Percentiles rank a stretch among this genome's conserved stretches.
phyloP scores from a whole-genome alignment of 2,329 filamentous ascomycete genomes.

The Colletotrichum sidae region DNA sequence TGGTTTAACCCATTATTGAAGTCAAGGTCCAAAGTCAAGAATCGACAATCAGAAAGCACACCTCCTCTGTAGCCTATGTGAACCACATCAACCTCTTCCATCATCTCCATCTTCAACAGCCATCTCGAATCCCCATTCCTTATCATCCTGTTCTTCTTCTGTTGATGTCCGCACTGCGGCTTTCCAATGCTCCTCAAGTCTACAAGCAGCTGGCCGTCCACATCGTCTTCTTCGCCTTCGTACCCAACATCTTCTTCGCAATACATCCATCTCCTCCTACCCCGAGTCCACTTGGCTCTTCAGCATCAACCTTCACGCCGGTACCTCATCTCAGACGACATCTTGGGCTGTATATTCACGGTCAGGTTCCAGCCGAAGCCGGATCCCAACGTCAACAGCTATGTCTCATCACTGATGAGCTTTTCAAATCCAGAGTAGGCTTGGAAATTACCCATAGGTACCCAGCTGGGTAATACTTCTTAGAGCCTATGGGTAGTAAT shows the following conservation, averaged over 20 bases:
- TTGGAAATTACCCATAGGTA: no score
- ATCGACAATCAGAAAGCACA: constrained; percentile 12
- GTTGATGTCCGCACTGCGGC: not conserved
- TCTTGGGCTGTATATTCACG: constrained; percentile 10
- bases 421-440: constrained; percentile 10
- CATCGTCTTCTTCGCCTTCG: constrained; percentile 15
- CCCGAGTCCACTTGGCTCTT: constrained; percentile 19
- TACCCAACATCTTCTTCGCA: constrained; percentile 5
- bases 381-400: constrained; percentile 12
- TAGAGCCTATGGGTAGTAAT: no score
- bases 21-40: constrained; percentile 4
- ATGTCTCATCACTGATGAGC: constrained; percentile 27
- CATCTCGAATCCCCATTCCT: constrained; percentile 15
- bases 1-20: constrained; percentile 7
- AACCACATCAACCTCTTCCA: constrained; percentile 8
- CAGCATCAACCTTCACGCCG: not conserved
- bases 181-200: not conserved
- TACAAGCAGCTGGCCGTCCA: not conserved
- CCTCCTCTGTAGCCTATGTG: constrained; percentile 6
- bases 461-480: no score
- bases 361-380: constrained; percentile 12
- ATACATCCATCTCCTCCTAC: constrained; percentile 2
- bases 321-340: constrained; percentile 22
- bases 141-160: not conserved
- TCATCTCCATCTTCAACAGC: constrained; percentile 20